These are phyloP conservation scores for Canavalia ensiformis DNA, from an alignment of 306 rosid genomes.

Conservation along the genomic window DNA sequence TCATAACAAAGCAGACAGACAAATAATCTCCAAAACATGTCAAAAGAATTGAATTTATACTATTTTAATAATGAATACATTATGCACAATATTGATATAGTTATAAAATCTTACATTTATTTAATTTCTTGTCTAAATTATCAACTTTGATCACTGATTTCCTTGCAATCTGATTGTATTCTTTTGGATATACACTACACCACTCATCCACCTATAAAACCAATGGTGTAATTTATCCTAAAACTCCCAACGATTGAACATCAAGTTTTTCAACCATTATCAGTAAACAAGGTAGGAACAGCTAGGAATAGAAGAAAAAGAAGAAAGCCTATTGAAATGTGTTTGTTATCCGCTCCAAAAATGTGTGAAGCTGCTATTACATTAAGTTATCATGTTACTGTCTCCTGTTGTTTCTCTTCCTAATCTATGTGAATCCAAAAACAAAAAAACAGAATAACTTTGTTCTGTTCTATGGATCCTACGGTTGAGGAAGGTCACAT, in stretches of 20 bases:
- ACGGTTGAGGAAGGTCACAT: constrained; percentile 1
- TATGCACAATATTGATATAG: neutral
- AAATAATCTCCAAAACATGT: neutral
- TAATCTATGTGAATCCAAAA: constrained; percentile 34
- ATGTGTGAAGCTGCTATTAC: constrained; percentile 12
- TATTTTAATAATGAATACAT: neutral
- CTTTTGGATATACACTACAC: too few relatives aligned
- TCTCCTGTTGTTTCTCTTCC: constrained; percentile 27
- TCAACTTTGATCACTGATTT: too few relatives aligned
- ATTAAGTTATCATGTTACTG: constrained; percentile 14
- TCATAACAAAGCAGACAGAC: too few relatives aligned
- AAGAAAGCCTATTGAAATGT: constrained; percentile 4
- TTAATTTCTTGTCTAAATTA: too few relatives aligned
- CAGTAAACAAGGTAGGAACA: neutral
- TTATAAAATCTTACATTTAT: neutral
- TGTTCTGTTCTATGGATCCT: constrained; percentile 33
- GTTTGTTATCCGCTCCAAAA: neutral
- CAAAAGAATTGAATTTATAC: neutral
- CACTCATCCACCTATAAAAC: too few relatives aligned
- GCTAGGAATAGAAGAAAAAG: constrained; percentile 1
- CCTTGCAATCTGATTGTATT: too few relatives aligned
- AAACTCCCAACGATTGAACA: neutral
- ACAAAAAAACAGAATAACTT: neutral
- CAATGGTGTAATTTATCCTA: neutral
- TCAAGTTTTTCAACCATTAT: neutral